A percentile compares a stretch with the other conserved stretches of the same genome.
phyloP scores from a whole-genome alignment of 495 filamentous ascomycete genomes.

The Penicillium dipodomyicola region DNA sequence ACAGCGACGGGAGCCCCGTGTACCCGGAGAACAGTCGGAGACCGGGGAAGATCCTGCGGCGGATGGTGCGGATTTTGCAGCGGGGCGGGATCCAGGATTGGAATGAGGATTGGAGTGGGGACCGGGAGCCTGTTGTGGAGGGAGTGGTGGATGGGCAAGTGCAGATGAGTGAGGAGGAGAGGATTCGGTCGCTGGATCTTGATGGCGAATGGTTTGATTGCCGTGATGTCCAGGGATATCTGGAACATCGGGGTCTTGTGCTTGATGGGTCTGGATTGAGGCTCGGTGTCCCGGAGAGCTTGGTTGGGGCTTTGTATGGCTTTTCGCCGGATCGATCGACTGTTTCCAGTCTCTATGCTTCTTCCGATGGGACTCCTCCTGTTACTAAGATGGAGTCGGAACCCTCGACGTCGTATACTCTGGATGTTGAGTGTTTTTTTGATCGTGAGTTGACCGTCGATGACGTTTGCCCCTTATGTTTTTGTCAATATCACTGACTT shows the following conservation, averaged over 20 bases:
- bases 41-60: slow-evolving; percentile 23
- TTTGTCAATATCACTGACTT: slow-evolving; percentile 6
- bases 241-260: slow-evolving; percentile 21
- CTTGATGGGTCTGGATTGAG: slow-evolving; percentile 22
- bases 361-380: slow-evolving; percentile 4
- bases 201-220: slow-evolving; percentile 35
- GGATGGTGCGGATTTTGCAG: slow-evolving; percentile 22
- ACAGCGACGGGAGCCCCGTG: slow-evolving; percentile 15
- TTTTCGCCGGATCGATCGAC: slow-evolving; percentile 14
- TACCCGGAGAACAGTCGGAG: slow-evolving; percentile 25
- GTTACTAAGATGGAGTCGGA: slow-evolving; percentile 4
- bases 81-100: slow-evolving; percentile 28
- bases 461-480: background rate
- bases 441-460: slow-evolving; percentile 20
- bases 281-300: slow-evolving; percentile 19
- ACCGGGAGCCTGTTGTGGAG: slow-evolving; percentile 14
- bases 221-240: slow-evolving; percentile 31
- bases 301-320: slow-evolving; percentile 19
- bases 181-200: slow-evolving; percentile 21
- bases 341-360: slow-evolving; percentile 15
- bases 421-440: slow-evolving; percentile 32
- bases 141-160: background rate
- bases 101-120: slow-evolving; percentile 32
- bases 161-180: slow-evolving; percentile 16
- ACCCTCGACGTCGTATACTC: slow-evolving; percentile 15